phyloP scores from a whole-genome alignment of 1,284 basidiomycete genomes.

The Malassezia dermatis region DNA sequence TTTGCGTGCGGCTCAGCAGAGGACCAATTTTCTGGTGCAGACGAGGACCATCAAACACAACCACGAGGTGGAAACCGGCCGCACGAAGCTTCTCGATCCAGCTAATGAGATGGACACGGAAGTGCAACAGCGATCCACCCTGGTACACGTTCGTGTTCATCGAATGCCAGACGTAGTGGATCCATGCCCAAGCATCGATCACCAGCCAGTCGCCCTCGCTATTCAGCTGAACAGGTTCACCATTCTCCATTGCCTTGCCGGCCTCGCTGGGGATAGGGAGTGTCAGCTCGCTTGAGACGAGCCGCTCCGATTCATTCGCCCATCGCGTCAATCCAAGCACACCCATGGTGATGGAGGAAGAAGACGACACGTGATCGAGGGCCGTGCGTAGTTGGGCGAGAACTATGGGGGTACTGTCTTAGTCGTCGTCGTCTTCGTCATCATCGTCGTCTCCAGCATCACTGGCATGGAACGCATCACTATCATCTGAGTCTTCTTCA shows the following conservation, averaged over 20 bases:
- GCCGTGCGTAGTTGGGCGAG: slow-evolving; percentile 3
- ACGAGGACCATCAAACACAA: slow-evolving; percentile 17
- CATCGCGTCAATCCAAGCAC: slow-evolving; percentile 19
- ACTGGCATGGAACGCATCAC: neutral
- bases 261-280: slow-evolving; percentile 8
- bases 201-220: slow-evolving; percentile 16
- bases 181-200: slow-evolving; percentile 19
- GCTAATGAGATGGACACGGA: slow-evolving; percentile 5
- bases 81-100: slow-evolving; percentile 12
- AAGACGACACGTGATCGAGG: slow-evolving; percentile 13
- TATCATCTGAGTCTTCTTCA: slow-evolving; percentile 8
- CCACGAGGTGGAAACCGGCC: slow-evolving; percentile 13
- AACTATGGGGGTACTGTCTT: neutral
- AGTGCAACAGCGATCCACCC: slow-evolving; percentile 13
- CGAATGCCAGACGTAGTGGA: slow-evolving; percentile 19
- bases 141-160: slow-evolving; percentile 21
- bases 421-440: neutral
- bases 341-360: slow-evolving; percentile 9
- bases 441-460: neutral
- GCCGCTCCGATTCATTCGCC: slow-evolving; percentile 14
- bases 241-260: slow-evolving; percentile 8
- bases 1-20: slow-evolving; percentile 12
- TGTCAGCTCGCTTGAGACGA: slow-evolving; percentile 15
- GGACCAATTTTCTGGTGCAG: slow-evolving; percentile 17
- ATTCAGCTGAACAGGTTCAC: slow-evolving; percentile 9